Percentiles rank a stretch among this genome's conserved stretches.
These are phyloP conservation scores for Proteromonas lacertae DNA, from an alignment of 352 stramenopile species.

Conservation along the genomic window DNA sequence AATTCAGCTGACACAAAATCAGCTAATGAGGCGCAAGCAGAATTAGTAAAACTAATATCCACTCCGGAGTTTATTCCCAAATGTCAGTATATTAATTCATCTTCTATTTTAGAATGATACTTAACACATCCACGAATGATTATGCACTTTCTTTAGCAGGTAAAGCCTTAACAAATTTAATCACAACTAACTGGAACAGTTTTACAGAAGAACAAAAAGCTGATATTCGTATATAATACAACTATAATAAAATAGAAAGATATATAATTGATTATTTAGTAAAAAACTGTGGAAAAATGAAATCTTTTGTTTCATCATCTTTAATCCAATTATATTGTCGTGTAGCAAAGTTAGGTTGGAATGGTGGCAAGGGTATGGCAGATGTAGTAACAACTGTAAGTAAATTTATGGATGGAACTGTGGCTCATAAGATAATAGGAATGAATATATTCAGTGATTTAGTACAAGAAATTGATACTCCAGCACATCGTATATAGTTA, in stretches of 20 bases:
- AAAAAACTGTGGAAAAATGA: slow-evolving; percentile 53
- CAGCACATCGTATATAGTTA: slow-evolving; percentile 21
- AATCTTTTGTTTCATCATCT: slow-evolving; percentile 54
- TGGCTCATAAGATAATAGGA: slow-evolving; percentile 86
- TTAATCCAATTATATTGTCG: slow-evolving; percentile 86
- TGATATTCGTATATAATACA: too few relatives aligned
- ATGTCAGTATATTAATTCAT: slow-evolving; percentile 92
- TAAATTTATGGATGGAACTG: slow-evolving; percentile 76
- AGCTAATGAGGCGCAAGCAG: slow-evolving; percentile 11
- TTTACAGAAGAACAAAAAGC: slow-evolving; percentile 24
- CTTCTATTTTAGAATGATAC: too few relatives aligned
- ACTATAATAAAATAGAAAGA: slow-evolving; percentile 50
- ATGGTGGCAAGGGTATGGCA: slow-evolving; percentile 66
- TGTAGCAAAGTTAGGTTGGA: slow-evolving; percentile 94
- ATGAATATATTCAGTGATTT: slow-evolving; percentile 86
- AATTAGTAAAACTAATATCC: slow-evolving; percentile 26
- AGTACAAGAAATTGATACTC: slow-evolving; percentile 85
- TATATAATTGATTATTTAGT: slow-evolving; percentile 85
- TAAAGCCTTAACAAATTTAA: slow-evolving; percentile 77
- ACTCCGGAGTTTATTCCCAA: slow-evolving; percentile 83
- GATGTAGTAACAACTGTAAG: slow-evolving; percentile 83
- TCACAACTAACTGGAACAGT: slow-evolving; percentile 84
- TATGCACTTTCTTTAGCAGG: slow-evolving; percentile 77
- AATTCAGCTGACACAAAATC: slow-evolving; percentile 15
- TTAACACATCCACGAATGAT: slow-evolving; percentile 67